Evolutionary conservation across 2,329 filamentous ascomycete genomes (phyloP).

Genomic region (Rhexocercosporidium sp.): DNA sequence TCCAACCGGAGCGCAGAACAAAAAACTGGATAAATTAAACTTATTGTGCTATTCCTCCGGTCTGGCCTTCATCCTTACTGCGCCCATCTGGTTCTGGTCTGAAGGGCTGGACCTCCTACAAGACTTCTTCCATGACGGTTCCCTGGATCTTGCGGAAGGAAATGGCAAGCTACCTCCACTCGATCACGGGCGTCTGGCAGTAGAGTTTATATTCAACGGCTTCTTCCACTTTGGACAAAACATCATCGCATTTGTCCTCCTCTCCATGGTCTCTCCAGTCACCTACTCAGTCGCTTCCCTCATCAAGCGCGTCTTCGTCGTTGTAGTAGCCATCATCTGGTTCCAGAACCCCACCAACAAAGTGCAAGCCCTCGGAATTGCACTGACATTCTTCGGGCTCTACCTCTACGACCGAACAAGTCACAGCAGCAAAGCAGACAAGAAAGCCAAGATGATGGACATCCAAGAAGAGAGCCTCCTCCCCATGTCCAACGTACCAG

Average conservation of each 20-base stretch:
- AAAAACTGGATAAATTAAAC: slow-evolving; percentile 95
- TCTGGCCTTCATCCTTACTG: slow-evolving; percentile 84
- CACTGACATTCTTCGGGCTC: slow-evolving; percentile 86
- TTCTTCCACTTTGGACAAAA: slow-evolving; percentile 97
- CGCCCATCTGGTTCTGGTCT: slow-evolving; percentile 91
- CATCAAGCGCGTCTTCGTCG: slow-evolving; percentile 97
- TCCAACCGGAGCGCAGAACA: slow-evolving; percentile 69
- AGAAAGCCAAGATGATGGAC: slow-evolving; percentile 73
- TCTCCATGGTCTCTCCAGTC: slow-evolving; percentile 93
- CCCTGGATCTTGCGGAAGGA: slow-evolving; percentile 63
- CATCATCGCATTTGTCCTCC: slow-evolving; percentile 88
- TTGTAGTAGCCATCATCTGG: slow-evolving; percentile 93
- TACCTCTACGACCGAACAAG: slow-evolving; percentile 96
- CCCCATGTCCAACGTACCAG: slow-evolving; percentile 32
- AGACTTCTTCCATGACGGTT: slow-evolving; percentile 83
- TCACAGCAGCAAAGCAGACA: slow-evolving; percentile 86
- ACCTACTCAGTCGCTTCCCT: slow-evolving; percentile 96
- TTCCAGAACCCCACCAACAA: slow-evolving; percentile 88
- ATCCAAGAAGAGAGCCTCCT: slow-evolving; percentile 42
- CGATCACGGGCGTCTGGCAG: slow-evolving; percentile 71
- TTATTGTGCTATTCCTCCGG: slow-evolving; percentile 96
- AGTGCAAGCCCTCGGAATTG: slow-evolving; percentile 84
- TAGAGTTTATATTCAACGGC: slow-evolving; percentile 98
- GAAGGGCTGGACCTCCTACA: slow-evolving; percentile 80
- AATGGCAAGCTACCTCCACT: slow-evolving; percentile 55